These are phyloP conservation scores for Luvunga scandens DNA, from an alignment of 345 rosid genomes.

Conservation along the genomic window DNA sequence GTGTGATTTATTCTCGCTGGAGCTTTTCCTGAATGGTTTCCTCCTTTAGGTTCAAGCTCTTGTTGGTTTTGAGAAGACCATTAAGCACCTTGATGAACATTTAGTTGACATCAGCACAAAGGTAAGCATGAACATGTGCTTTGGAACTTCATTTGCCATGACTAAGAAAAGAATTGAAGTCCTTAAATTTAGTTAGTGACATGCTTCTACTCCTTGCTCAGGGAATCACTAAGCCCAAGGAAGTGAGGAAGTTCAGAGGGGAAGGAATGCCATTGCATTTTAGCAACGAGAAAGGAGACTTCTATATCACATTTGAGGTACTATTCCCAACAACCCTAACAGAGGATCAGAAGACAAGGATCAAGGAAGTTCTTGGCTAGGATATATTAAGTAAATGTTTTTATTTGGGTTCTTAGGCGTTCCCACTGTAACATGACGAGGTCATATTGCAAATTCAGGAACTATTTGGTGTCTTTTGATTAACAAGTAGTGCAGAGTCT, in stretches of 20 bases:
- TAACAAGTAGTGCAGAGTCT: conserved; percentile 12
- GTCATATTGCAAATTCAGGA: conserved; percentile 18
- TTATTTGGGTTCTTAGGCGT: conserved; percentile 18
- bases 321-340: conserved; percentile 81
- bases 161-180: background rate
- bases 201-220: conserved; percentile 20
- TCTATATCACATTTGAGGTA: conserved; percentile 84
- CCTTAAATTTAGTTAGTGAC: conserved; percentile 1
- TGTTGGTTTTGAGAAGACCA: conserved; percentile 92
- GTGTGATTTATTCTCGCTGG: background rate
- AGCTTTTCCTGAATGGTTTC: background rate
- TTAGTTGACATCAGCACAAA: conserved; percentile 76
- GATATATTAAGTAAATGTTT: background rate
- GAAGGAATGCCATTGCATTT: conserved; percentile 96
- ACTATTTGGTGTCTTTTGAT: background rate
- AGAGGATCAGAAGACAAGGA: conserved; percentile 77
- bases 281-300: conserved; percentile 86
- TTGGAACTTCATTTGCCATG: background rate
- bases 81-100: conserved; percentile 96
- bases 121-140: conserved; percentile 38
- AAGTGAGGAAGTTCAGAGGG: conserved; percentile 83
- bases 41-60: conserved; percentile 81
- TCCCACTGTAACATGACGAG: conserved; percentile 23
- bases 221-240: conserved; percentile 95
- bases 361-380: conserved; percentile 71